A percentile compares a stretch with the other conserved stretches of the same genome.
phyloP scores from a whole-genome alignment of 371 early-diverging fungal genomes.

The Mycotypha africana region DNA sequence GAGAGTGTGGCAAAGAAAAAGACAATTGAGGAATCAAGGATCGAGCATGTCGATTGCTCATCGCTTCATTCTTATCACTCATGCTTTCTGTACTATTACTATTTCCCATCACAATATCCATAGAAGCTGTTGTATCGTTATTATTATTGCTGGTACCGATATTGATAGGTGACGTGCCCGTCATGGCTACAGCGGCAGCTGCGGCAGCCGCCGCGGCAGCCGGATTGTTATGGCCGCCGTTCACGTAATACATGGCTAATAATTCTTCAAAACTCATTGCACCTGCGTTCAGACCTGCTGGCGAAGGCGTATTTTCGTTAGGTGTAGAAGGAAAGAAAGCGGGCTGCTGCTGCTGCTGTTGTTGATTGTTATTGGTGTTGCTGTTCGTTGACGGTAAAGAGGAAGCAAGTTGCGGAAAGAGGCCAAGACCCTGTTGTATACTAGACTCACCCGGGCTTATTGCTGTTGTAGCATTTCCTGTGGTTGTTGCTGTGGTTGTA shows the following conservation, averaged over 20 bases:
- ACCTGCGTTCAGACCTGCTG: constrained; percentile 19
- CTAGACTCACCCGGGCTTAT: constrained; percentile 4
- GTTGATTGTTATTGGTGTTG: neutral
- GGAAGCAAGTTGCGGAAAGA: constrained; percentile 21
- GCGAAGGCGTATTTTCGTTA: constrained; percentile 17
- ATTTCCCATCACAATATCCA: neutral
- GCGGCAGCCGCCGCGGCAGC: constrained; percentile 7
- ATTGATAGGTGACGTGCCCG: too few species aligned
- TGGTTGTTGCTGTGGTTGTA: neutral
- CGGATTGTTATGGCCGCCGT: constrained; percentile 1
- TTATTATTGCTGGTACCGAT: too few species aligned
- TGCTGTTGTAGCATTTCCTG: too few species aligned
- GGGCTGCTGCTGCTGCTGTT: constrained; percentile 10
- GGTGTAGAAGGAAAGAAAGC: constrained; percentile 15
- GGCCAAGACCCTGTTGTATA: constrained; percentile 7
- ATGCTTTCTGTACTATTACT: constrained; percentile 4
- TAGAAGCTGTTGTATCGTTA: too few species aligned
- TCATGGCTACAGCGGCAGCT: constrained; percentile 10
- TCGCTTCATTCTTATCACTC: neutral
- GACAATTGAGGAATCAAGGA: neutral
- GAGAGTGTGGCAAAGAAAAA: constrained; percentile 6
- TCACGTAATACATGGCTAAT: constrained; percentile 24
- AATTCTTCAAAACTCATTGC: constrained; percentile 33
- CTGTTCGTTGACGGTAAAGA: constrained; percentile 3
- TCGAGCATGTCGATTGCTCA: neutral